Conservation (phyloP, 768 basidiomycete species). For the Zangia roseola region DNA sequence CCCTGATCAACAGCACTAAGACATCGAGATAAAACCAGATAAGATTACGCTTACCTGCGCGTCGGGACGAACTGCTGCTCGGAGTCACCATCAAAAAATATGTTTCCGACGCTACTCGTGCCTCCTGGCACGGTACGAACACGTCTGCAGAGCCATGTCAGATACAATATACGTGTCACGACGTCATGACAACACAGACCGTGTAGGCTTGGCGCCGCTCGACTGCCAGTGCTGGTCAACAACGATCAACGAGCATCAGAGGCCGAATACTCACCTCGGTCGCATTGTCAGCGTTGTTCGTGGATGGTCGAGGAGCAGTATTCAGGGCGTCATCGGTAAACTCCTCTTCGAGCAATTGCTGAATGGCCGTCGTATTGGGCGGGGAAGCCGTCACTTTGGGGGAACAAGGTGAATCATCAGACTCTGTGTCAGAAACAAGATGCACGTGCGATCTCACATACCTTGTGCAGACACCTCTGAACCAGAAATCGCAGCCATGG, state of each 20-base stretch:
- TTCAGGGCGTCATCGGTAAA: conserved; percentile 61
- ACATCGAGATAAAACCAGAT: neutral
- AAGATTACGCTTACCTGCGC: conserved; percentile 47
- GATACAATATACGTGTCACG: neutral
- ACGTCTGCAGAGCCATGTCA: conserved; percentile 28
- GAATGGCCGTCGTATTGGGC: neutral
- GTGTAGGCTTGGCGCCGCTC: conserved; percentile 43
- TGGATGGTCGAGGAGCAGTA: conserved; percentile 45
- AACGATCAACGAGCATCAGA: neutral
- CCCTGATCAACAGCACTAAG: conserved; percentile 36
- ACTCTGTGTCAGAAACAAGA: conserved; percentile 7
- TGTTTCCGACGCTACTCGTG: conserved; percentile 22
- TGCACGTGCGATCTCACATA: neutral
- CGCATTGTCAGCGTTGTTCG: neutral
- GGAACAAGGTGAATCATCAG: neutral
- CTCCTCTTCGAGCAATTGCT: conserved; percentile 25
- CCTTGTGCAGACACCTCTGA: conserved; percentile 27
- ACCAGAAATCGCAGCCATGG: conserved; percentile 25
- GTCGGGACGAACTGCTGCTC: conserved; percentile 65
- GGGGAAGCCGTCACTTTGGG: conserved; percentile 13
- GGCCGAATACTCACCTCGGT: neutral
- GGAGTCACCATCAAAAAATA: conserved; percentile 46
- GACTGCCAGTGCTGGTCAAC: conserved; percentile 1
- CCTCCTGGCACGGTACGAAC: conserved; percentile 35
- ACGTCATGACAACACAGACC: conserved; percentile 35